Evolutionary conservation across 169 alveolate genomes (phyloP), one percentile per base, ranked within the genome.

Genomic region (Babesia caballi): DNA sequence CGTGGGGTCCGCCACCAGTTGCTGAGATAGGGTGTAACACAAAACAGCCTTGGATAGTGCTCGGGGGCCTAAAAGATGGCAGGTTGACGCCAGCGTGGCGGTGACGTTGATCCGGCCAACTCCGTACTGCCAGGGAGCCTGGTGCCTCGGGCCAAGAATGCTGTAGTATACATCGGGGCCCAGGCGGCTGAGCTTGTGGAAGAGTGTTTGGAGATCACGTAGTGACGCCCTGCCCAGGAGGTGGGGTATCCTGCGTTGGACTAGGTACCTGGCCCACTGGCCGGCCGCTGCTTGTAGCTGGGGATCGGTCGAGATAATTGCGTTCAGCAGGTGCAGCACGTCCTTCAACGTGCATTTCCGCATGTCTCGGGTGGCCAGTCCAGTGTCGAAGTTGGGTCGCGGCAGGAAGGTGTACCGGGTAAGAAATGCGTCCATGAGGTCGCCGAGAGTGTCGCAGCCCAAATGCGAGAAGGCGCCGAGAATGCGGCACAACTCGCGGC

Each of bases 21-120:
- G n/a, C 7, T 2, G 15, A 19, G 40, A 8, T 3, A 47, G 27
- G 4, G 56, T 46, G 25, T 46, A 63, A 12, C 73, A 63, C 60
- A 63, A 2, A 3, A 63, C 60, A 19, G 50, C 73, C 21, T 49
- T 63, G 25, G 73, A 60, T 3, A 63, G 49, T 47, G 61, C 60
- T 23, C 19, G n/a, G 0, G 73, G 61, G 12, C 52, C 58, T 1
- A 63, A 4, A 3, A 8, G 49, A 6, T 17, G 27, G 17, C 17
- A 30, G 33, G 15, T 63, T 3, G 58, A 3, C 2, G 17, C 14
- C 4, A 63, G 38, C n/a, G 21, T 33, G 9, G 38, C 46, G 17
- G 60, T 63, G 14, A 63, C 44, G 27, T 30, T 63, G 50, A 23
- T 33, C 57, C 23, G 36, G 5, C 56, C 70, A 0, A 19, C 35